Conservation (phyloP, 164 flowering plant species). For the Echeveria elegans region DNA sequence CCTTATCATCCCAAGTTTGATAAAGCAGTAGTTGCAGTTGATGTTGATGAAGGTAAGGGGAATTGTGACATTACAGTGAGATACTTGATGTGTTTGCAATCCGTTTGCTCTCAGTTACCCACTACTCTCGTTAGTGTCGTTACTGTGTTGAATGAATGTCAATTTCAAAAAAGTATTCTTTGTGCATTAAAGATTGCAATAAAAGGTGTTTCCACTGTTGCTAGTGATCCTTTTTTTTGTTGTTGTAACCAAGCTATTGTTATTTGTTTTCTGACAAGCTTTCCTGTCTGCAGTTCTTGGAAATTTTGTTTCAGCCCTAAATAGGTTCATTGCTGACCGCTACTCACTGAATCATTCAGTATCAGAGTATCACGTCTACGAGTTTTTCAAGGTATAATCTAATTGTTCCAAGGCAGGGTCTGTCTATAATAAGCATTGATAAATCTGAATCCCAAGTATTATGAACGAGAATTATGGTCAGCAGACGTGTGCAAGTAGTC, state of each 20-base stretch:
- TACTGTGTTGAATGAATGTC: not conserved
- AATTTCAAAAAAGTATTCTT: not conserved
- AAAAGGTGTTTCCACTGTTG: not conserved
- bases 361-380: conserved; percentile 85
- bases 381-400: conserved; percentile 73
- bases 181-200: not conserved
- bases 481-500: not conserved
- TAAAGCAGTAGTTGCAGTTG: conserved; percentile 73
- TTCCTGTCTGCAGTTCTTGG: conserved; percentile 58
- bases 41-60: conserved; percentile 71
- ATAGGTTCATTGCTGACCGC: conserved; percentile 74
- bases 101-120: not conserved
- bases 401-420: too few relatives aligned
- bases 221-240: too few relatives aligned
- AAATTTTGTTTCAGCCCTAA: conserved; percentile 77
- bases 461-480: not conserved
- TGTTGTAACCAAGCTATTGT: not conserved
- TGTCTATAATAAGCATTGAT: not conserved
- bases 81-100: not conserved
- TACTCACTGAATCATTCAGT: conserved; percentile 58
- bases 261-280: conserved; percentile 8
- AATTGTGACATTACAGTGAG: not conserved
- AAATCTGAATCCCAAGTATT: not conserved
- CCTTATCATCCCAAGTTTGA: conserved; percentile 20
- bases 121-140: not conserved